Base-by-base conservation (phyloP, 768 basidiomycete genomes). In the Amanita pallidorosea region DNA sequence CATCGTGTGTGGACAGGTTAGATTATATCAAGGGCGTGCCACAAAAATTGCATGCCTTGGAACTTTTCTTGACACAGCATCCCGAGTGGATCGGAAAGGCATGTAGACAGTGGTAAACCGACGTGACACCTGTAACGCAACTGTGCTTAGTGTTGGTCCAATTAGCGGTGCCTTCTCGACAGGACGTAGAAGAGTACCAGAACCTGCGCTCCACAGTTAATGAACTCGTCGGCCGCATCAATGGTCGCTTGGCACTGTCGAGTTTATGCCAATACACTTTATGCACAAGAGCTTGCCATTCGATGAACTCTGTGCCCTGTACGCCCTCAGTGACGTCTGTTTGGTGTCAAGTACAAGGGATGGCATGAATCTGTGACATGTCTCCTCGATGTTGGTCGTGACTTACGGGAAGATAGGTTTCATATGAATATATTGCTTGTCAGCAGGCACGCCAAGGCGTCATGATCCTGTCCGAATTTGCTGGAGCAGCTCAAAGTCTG, bases 1-100 rank as follows among this genome's bases (percentile, higher is more conserved):
- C 60, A 96, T 99, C 63, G 92, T 98, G 56, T 46, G 96, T 99
- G 23, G 96, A 99, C 65, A 85, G 96, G 41, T 76, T 99, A 49
- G 96, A 99, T 65, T 99, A 99, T 69, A 98, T 99, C 83, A 99
- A 99, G 75, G 96, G 96, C 61, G 92, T 99, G 31, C 96, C 96
- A 1, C 96, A 99, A 66, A 99, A 99, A 68, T 69, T 99, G 44
- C 92, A 97, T 63, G 94, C 90, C 0, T 79, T 99, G 52, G 96
- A 99, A 63, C 79, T 95, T 38, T 99, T 99, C 79, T 77, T 99
- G 29, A 81, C 86, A 17, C 94, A 97, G 57, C 95, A 99, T 64
- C 96, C 96, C 4, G 96, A 99, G 67, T 98, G 94, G 94, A 91
- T 98, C 59, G 96, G 96, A 59, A 99, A 95, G 76, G 88, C 82